Conservation (phyloP, 1,284 basidiomycete genomes). For the Leccinum brunneo-olivaceum region DNA sequence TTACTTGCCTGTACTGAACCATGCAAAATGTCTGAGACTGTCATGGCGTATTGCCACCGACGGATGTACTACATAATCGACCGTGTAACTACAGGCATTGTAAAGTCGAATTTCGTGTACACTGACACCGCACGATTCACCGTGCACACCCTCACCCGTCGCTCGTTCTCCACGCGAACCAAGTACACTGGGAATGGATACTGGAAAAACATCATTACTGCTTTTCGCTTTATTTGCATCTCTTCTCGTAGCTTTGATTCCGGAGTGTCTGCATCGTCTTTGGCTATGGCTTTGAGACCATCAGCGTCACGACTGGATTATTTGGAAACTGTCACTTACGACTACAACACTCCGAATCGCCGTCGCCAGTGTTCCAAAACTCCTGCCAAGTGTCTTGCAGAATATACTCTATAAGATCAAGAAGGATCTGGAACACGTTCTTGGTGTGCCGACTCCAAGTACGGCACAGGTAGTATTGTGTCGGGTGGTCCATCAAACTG, state of each 20-base stretch:
- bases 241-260: constrained; percentile 14
- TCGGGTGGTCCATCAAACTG: constrained; percentile 5
- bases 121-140: constrained; percentile 7
- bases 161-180: constrained; percentile 11
- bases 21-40: too few relatives aligned
- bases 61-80: constrained; percentile 10
- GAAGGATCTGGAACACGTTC: constrained; percentile 16
- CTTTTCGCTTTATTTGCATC: constrained; percentile 15
- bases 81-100: constrained; percentile 15
- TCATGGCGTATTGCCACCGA: too few relatives aligned
- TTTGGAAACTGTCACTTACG: constrained; percentile 5
- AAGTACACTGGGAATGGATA: constrained; percentile 16
- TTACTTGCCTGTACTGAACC: too few relatives aligned
- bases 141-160: constrained; percentile 17
- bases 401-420: constrained; percentile 17
- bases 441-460: constrained; percentile 13
- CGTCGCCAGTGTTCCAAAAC: neutral
- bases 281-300: neutral
- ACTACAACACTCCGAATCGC: neutral
- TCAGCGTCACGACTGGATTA: constrained; percentile 3
- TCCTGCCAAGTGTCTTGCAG: constrained; percentile 3
- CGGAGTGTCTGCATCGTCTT: constrained; percentile 2
- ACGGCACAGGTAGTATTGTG: constrained; percentile 18
- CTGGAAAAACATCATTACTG: constrained; percentile 16
- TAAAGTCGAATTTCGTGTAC: constrained; percentile 20